Conservation (phyloP, 163 green algal species). For the Scenedesmus sp. region DNA sequence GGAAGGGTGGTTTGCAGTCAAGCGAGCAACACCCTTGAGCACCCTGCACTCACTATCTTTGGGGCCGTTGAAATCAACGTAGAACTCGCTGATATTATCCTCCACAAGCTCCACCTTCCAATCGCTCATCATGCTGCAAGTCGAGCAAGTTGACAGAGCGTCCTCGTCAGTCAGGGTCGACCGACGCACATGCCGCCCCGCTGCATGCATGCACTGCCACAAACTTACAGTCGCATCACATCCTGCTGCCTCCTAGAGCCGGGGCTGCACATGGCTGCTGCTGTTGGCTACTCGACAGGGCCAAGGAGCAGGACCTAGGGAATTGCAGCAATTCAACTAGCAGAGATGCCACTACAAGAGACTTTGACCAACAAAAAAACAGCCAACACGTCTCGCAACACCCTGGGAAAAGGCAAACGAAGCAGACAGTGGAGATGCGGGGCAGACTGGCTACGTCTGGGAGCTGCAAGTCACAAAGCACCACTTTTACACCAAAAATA, state of each 20-base stretch:
- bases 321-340: not conserved
- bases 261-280: not conserved
- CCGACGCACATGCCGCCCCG: not conserved
- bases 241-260: slow-evolving; percentile 7
- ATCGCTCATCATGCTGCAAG: slow-evolving; percentile 96
- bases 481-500: not conserved
- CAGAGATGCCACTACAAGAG: not conserved
- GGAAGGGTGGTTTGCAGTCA: not conserved
- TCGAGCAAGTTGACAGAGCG: not conserved
- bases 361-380: not conserved
- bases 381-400: not conserved
- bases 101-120: slow-evolving; percentile 98
- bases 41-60: slow-evolving; percentile 88
- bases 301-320: not conserved
- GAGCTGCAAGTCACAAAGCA: not conserved
- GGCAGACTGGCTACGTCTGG: not conserved
- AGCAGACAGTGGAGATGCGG: not conserved
- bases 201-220: not conserved
- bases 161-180: slow-evolving; percentile 35
- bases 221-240: slow-evolving; percentile 3
- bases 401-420: not conserved
- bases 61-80: slow-evolving; percentile 94
- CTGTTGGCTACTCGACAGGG: not conserved
- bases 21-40: not conserved
- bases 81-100: slow-evolving; percentile 95